Evolutionary conservation across 768 basidiomycete species (phyloP).

Genomic region (Porpolomopsis calyptriformis): DNA sequence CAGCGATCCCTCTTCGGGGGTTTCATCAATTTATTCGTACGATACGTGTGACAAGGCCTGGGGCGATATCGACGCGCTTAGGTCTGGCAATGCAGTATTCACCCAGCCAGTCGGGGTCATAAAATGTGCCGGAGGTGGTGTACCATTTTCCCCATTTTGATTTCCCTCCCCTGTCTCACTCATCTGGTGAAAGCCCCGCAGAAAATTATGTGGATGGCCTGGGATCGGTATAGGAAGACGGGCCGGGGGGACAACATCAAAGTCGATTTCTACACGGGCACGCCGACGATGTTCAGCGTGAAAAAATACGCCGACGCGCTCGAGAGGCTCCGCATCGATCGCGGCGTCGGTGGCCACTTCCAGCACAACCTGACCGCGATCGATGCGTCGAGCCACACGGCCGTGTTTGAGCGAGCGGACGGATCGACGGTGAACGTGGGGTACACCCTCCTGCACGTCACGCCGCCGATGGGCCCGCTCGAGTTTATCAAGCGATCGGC

Average conservation of each 20-base stretch:
- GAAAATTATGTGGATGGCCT: conserved; percentile 97
- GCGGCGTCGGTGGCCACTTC: conserved; percentile 75
- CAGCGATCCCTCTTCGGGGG: conserved; percentile 63
- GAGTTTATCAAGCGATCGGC: conserved; percentile 70
- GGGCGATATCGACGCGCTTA: conserved; percentile 67
- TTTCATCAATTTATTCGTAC: conserved; percentile 89
- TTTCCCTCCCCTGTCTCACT: neutral
- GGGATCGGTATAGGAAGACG: conserved; percentile 66
- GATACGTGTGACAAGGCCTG: conserved; percentile 84
- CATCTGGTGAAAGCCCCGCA: conserved; percentile 50
- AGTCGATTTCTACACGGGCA: conserved; percentile 78
- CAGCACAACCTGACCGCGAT: conserved; percentile 73
- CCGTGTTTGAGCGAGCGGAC: conserved; percentile 77
- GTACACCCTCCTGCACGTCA: conserved; percentile 76
- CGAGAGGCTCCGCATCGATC: conserved; percentile 61
- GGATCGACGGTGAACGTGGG: conserved; percentile 58
- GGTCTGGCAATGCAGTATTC: conserved; percentile 79
- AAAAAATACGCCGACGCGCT: conserved; percentile 92
- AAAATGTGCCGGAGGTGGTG: conserved; percentile 83
- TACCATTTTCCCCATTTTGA: neutral
- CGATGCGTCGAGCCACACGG: conserved; percentile 58
- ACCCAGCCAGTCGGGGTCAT: conserved; percentile 89
- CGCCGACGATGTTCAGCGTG: conserved; percentile 94
- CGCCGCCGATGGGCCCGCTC: conserved; percentile 87
- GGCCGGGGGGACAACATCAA: conserved; percentile 46